Conservation (phyloP, 2,329 filamentous ascomycete genomes). For the Aspergillus ustus region DNA sequence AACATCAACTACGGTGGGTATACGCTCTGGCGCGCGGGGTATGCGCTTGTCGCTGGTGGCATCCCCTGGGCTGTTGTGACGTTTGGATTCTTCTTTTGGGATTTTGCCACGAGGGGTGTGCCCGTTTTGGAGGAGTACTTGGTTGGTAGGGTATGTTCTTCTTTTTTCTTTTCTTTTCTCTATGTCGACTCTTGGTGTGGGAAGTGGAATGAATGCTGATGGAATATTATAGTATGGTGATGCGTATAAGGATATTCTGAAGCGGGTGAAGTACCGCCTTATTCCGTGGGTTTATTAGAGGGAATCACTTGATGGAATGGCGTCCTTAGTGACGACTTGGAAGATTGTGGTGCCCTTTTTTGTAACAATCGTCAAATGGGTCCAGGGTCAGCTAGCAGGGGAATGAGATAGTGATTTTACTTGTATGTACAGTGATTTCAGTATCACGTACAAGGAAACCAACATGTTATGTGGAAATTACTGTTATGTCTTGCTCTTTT, state of each 20-base stretch:
- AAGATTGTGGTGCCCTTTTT: too few species aligned
- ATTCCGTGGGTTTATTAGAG: slow-evolving; percentile 17
- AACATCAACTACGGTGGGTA: slow-evolving; percentile 62
- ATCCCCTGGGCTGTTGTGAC: slow-evolving; percentile 50
- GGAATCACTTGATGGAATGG: too few species aligned
- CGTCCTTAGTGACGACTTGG: too few species aligned
- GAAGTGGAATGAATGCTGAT: neutral
- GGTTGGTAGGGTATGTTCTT: slow-evolving; percentile 33
- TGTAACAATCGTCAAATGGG: neutral
- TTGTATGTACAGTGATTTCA: too few species aligned
- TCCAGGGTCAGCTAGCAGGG: too few species aligned
- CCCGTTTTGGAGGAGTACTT: slow-evolving; percentile 58
- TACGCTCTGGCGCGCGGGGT: slow-evolving; percentile 56
- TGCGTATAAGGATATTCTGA: slow-evolving; percentile 14
- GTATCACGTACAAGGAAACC: too few species aligned
- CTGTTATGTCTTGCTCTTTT: too few species aligned
- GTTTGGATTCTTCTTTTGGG: slow-evolving; percentile 48
- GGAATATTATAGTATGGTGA: slow-evolving; percentile 17
- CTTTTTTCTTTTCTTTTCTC: too few species aligned
- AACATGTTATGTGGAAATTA: too few species aligned
- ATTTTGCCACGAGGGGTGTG: slow-evolving; percentile 52
- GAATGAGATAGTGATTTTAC: too few species aligned
- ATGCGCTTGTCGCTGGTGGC: slow-evolving; percentile 54
- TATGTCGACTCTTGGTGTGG: too few species aligned
- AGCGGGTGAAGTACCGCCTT: slow-evolving; percentile 15